phyloP scores from a whole-genome alignment of 1,284 basidiomycete genomes.

The Apiotrichum porosum region DNA sequence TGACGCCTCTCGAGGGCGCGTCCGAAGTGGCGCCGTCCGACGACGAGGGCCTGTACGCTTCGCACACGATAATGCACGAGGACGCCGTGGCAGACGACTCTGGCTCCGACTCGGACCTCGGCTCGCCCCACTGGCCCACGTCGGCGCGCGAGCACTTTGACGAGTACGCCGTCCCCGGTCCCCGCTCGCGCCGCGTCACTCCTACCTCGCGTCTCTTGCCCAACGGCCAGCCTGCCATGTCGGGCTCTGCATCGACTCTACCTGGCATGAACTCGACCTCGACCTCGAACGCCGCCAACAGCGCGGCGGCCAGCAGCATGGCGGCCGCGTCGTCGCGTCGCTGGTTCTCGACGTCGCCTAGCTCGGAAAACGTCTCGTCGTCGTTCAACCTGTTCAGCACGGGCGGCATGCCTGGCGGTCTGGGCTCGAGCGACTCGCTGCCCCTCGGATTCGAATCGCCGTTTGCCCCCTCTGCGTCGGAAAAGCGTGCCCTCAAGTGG shows the following conservation, averaged over 20 bases:
- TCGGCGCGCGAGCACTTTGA: background rate
- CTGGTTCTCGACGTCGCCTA: conserved; percentile 39
- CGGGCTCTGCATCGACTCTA: conserved; percentile 6
- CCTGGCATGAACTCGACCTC: background rate
- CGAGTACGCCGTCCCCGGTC: background rate
- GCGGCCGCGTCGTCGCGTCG: conserved; percentile 25
- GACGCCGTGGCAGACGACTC: too few relatives aligned
- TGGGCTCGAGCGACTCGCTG: conserved; percentile 38
- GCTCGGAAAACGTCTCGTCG: conserved; percentile 27
- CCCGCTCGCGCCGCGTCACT: conserved; percentile 1
- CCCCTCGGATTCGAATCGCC: conserved; percentile 26
- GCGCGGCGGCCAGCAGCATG: too few relatives aligned
- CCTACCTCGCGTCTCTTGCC: conserved; percentile 7
- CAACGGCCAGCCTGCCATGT: conserved; percentile 1
- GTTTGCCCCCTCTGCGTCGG: conserved; percentile 43
- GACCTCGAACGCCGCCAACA: too few relatives aligned
- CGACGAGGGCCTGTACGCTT: background rate
- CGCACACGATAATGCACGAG: too few relatives aligned
- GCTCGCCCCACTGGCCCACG: conserved; percentile 14
- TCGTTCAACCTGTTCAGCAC: conserved; percentile 23
- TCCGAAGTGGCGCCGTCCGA: conserved; percentile 9
- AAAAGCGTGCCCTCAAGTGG: conserved; percentile 46
- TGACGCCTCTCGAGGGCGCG: conserved; percentile 34
- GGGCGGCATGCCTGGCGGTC: conserved; percentile 1
- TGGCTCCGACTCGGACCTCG: conserved; percentile 26